These are phyloP conservation scores for Colletotrichum sp. DNA, from an alignment of 2,329 filamentous ascomycete genomes.

Conservation along the genomic window DNA sequence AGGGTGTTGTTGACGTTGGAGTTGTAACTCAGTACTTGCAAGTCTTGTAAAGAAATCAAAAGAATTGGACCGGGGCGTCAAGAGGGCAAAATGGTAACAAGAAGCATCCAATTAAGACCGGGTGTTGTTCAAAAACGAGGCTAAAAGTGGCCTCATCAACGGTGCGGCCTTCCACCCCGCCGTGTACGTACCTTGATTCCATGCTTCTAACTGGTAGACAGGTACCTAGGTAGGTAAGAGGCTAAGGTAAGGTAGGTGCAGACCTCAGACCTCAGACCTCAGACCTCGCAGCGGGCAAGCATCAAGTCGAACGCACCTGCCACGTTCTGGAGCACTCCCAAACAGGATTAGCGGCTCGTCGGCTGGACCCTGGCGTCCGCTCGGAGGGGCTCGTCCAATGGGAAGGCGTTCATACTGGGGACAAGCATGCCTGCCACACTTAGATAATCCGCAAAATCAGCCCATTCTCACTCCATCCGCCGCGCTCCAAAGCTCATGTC, in stretches of 20 bases:
- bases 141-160: conserved; percentile 16
- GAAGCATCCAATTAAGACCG: background rate
- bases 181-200: background rate
- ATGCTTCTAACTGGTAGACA: background rate
- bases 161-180: background rate
- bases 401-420: background rate
- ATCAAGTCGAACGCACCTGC: conserved; percentile 14
- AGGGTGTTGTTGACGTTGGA: background rate
- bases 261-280: background rate
- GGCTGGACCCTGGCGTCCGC: conserved; percentile 7
- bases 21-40: background rate
- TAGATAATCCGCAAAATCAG: conserved; percentile 20
- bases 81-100: background rate
- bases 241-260: background rate
- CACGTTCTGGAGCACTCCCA: conserved; percentile 15
- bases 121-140: background rate
- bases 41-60: background rate
- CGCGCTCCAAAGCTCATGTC: conserved; percentile 18
- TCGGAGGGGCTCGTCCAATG: conserved; percentile 5
- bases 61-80: background rate
- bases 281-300: background rate
- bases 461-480: conserved; percentile 22
- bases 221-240: background rate
- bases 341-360: conserved; percentile 1
- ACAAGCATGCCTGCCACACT: conserved; percentile 5